Evolutionary conservation across 805 yeast genomes (phyloP), one percentile per base, ranked within the genome.

Genomic region (Starmerella tilneyi): DNA sequence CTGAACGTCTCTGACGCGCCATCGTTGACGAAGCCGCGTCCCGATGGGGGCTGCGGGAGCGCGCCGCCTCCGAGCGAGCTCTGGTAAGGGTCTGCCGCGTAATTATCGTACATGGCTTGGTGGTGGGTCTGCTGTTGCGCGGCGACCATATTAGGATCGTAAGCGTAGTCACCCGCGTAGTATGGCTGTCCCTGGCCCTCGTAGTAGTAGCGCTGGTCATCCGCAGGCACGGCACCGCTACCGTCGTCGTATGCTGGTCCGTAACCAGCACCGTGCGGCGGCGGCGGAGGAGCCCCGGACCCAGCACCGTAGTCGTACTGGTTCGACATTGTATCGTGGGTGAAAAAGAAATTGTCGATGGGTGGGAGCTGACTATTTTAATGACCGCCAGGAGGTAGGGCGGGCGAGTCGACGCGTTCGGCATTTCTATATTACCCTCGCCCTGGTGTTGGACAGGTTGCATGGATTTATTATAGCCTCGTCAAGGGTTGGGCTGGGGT

Each of bases 1-100:
- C 63, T 51, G 46, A 65, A 66, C 5, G 68, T 62, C 54, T 66
- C 70, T 16, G 63, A 56, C 41, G 60, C 66, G 36, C 62, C 64
- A 48, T 61, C 66, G 32, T 61, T 50, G 24, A 42, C 44, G 49
- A 50, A 52, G 30, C 64, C 49, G 53, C 60, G 55, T 28, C 30
- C 40, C 40, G 24, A 23, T 5, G 23, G 32, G 56, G 60, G 63
- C 32, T 49, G 50, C 8, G 50, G 49, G 16, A 51, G 44, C n/a
- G n/a, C n/a, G 16, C 46, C 48, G 20, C 47, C 40, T 32, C 48
- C 48, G 9, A 41, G 22, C 11, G 41, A 38, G 33, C 53, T 47
- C 41, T 48, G 49, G 41, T 49, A 44, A 17, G 48, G 44, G 31
- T 44, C 47, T 4, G 37, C 22, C 3, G 64, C 63, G 40, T 64